Base-by-base conservation (phyloP, 2,329 filamentous ascomycete species). In the Aspergillus sp. region DNA sequence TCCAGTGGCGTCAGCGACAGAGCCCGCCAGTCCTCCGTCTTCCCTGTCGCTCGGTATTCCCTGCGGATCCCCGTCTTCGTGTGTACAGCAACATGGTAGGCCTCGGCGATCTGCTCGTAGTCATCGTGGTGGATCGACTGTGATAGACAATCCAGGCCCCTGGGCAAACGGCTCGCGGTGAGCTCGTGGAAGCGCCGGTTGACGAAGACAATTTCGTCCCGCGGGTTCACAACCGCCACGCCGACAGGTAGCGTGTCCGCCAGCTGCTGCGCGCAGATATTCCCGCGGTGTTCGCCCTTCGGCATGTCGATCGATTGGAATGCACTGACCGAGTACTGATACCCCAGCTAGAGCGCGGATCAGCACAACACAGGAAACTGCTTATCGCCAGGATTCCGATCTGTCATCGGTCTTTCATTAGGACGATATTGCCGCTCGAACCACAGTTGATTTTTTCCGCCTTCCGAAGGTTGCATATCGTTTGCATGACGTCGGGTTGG, bases 231-330 rank as follows among this genome's bases (percentile, higher is more conserved):
- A 20, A 70, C 61, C 1, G 63, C 66, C 17, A 69, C 24, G 5
- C 66, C 66, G 34, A 51, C 61, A 5, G 68, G 68, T 3, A 69
- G 51, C 1, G 67, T 61, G 49, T 70, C 64, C n/a, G 65, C 67
- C 42, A 70, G 63, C 51, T 70, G 58, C 40, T 70, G 63, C 12
- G 67, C 67, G 7, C 66, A 62, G 13, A 56, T 34, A 9, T 34
- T 27, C 15, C 41, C 30, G 8, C 19, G 3, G 4, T 41, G 30
- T 27, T 46, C 9, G 17, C n/a, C 27, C 27, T 30, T 22, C 2
- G 48, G 9, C 53, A 56, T 56, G 5, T 49, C 46, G 17, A 44
- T 49, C 27, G 27, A 30, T 30, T 30, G 27, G 27, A 30, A 4
- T 30, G 27, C 27, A 30, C 27, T 9, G 27, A 30, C 27, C 4